phyloP scores from a whole-genome alignment of 495 filamentous ascomycete species.

The Penicillium silybi region DNA sequence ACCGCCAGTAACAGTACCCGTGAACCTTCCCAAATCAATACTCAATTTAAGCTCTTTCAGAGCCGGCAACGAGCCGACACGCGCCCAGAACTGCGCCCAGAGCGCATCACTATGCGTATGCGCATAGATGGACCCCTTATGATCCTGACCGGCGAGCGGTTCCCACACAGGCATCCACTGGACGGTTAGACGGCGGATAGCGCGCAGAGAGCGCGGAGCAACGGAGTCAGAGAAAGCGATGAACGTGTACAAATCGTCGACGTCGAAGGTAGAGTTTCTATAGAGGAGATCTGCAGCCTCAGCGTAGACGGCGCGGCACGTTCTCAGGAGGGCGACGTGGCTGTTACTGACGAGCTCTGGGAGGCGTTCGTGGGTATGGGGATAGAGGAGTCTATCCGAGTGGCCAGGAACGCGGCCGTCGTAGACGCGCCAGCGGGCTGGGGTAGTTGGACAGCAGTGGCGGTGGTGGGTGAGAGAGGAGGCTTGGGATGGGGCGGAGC shows the following conservation, averaged over 20 bases:
- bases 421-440: slow-evolving; percentile 36
- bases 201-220: slow-evolving; percentile 6
- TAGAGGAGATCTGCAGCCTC: slow-evolving; percentile 36
- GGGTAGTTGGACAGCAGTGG: slow-evolving; percentile 35
- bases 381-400: slow-evolving; percentile 34
- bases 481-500: slow-evolving; percentile 4
- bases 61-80: slow-evolving; percentile 17
- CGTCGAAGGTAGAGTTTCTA: slow-evolving; percentile 27
- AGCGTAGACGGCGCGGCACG: slow-evolving; percentile 40
- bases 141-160: slow-evolving; percentile 30
- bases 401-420: slow-evolving; percentile 15
- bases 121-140: slow-evolving; percentile 34
- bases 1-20: slow-evolving; percentile 11
- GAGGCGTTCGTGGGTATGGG: slow-evolving; percentile 34
- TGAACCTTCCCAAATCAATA: slow-evolving; percentile 36
- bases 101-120: slow-evolving; percentile 41
- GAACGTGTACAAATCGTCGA: slow-evolving; percentile 42
- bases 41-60: slow-evolving; percentile 24
- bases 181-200: slow-evolving; percentile 25
- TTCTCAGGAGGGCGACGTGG: slow-evolving; percentile 29
- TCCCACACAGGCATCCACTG: slow-evolving; percentile 41
- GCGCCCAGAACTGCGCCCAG: slow-evolving; percentile 35
- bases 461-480: slow-evolving; percentile 31
- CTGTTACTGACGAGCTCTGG: slow-evolving; percentile 25
- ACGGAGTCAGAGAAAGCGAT: slow-evolving; percentile 32